Evolutionary conservation across 2,329 filamentous ascomycete species (phyloP).

Genomic region (Leptographium flavum): DNA sequence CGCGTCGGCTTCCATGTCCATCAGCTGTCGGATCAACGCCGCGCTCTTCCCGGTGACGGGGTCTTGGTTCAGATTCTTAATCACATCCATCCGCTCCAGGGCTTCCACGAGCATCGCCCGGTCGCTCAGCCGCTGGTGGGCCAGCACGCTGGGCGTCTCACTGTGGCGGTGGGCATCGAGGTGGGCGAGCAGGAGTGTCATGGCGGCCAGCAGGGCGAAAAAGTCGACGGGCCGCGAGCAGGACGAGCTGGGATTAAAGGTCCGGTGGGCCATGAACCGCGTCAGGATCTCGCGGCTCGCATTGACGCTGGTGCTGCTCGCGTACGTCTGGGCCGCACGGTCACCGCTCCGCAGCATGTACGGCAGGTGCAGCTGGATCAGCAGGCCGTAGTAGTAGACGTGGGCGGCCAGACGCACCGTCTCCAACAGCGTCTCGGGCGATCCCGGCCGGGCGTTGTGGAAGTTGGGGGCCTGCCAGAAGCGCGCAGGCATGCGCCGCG

Average conservation of each 20-base stretch:
- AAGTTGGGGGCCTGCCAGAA: not conserved
- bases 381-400: constrained; percentile 17
- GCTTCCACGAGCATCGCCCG: not conserved
- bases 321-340: not conserved
- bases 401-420: not conserved
- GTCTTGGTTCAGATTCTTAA: constrained; percentile 7
- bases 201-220: not conserved
- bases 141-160: not conserved
- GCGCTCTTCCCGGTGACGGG: constrained; percentile 17
- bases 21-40: constrained; percentile 20
- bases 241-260: not conserved
- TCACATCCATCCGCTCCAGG: not conserved
- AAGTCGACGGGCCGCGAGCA: not conserved
- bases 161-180: not conserved
- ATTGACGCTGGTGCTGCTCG: not conserved
- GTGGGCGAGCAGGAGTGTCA: not conserved
- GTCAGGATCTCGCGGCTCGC: not conserved
- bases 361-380: constrained; percentile 29
- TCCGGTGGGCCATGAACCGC: not conserved
- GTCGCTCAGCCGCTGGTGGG: not conserved
- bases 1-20: constrained; percentile 21
- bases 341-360: not conserved
- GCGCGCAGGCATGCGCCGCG: not conserved
- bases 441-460: not conserved
- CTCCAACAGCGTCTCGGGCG: not conserved